Conservation (phyloP, 768 basidiomycete genomes). For the Lyophyllum semitale region DNA sequence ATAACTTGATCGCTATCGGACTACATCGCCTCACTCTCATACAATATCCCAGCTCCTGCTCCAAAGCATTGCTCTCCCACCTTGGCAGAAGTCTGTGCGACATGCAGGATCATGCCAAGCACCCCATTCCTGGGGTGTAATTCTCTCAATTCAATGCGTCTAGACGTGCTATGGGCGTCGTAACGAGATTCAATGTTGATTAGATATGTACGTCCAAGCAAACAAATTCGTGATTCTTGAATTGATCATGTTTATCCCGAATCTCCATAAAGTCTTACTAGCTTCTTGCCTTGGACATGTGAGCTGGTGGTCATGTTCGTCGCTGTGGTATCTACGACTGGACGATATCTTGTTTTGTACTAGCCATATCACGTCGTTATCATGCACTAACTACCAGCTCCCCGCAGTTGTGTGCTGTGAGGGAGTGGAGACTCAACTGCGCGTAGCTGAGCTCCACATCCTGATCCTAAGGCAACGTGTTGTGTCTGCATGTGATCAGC, state of each 20-base stretch:
- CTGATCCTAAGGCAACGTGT: background rate
- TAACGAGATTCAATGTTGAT: too few species aligned
- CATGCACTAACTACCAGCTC: background rate
- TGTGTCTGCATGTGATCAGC: background rate
- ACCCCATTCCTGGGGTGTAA: background rate
- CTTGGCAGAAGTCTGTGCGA: background rate
- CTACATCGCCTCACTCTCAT: background rate
- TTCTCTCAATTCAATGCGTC: background rate
- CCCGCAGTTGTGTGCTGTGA: background rate
- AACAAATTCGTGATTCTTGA: background rate
- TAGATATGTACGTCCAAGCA: background rate
- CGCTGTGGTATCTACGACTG: background rate
- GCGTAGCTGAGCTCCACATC: background rate
- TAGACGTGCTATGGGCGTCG: background rate
- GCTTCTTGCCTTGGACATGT: background rate
- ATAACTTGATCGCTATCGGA: background rate
- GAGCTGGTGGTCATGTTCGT: background rate
- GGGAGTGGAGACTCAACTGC: background rate
- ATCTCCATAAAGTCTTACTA: slow-evolving; percentile 1
- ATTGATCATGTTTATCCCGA: background rate
- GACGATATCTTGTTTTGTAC: background rate
- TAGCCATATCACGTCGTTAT: background rate
- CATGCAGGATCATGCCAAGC: background rate
- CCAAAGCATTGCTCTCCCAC: background rate
- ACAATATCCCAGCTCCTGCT: background rate